phyloP scores from a whole-genome alignment of 805 yeast species.

The Kregervanrija fluxuum region DNA sequence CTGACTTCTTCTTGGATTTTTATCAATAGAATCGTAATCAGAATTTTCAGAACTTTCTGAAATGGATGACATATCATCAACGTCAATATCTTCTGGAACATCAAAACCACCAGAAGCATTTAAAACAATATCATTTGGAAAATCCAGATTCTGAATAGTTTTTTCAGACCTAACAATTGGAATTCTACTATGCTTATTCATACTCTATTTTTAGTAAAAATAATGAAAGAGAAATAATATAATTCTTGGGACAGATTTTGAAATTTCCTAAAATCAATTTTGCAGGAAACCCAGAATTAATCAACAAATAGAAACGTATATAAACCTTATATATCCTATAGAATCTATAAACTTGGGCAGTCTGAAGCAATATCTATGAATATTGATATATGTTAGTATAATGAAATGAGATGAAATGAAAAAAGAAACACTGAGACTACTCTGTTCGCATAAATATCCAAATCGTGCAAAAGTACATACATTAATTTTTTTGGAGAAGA shows the following conservation, averaged over 20 bases:
- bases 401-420: too few relatives aligned
- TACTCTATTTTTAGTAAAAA: not conserved
- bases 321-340: too few relatives aligned
- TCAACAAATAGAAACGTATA: too few relatives aligned
- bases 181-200: not conserved
- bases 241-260: not conserved
- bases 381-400: too few relatives aligned
- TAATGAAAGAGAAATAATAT: not conserved
- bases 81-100: not conserved
- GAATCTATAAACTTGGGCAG: too few relatives aligned
- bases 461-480: too few relatives aligned
- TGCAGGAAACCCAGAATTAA: too few relatives aligned
- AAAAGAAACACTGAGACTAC: too few relatives aligned
- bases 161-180: not conserved
- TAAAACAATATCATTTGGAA: conserved; percentile 4
- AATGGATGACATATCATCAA: not conserved
- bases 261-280: too few relatives aligned
- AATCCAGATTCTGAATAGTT: not conserved
- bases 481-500: too few relatives aligned
- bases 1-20: not conserved
- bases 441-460: too few relatives aligned
- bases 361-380: too few relatives aligned
- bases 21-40: not conserved
- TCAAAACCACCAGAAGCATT: conserved; percentile 4
- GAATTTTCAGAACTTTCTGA: conserved; percentile 1